Base-by-base conservation (phyloP, 1,284 basidiomycete genomes). In the Irpex sp. region DNA sequence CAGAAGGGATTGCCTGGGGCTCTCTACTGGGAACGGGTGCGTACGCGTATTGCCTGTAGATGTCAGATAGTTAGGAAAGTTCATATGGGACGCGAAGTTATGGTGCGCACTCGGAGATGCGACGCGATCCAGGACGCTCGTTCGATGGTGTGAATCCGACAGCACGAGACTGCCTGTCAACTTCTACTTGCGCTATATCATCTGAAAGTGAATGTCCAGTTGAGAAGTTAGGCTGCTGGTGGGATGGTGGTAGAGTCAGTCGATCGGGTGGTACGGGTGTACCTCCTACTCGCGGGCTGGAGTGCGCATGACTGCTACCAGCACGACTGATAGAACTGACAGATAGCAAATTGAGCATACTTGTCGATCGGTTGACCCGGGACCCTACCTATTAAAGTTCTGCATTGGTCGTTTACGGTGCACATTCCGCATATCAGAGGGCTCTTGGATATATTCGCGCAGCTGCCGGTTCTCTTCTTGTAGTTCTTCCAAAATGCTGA, bases 401-500 rank as follows among this genome's bases (percentile, higher is more conserved):
- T 55, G 67, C 76, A 85, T 83, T 59, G 76, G 78, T n/a, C 90
- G 83, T 69, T 92, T 92, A 54, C 86, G 83, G 66, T 89, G 88
- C 5, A 68, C 67, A 68, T 89, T 89, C 4, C 72, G 37, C 51
- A 69, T 66, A 8, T 75, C 68, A 2, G 79, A 77, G 1, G 81
- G 74, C 33, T 78, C 75, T 43, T 59, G 66, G 33, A 65, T 67
- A 60, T 72, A 71, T 46, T 74, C 67, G 21, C 77, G 81, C 39
- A 83, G 76, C 50, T 81, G 78, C 36, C 79, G 71, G 60, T 83
- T 84, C 67, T 89, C 84, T 47, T 70, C 72, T 54, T 72, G 78
- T 15, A 90, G 74, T n/a, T 77, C 74, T 26, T 86, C 81, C 49
- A 81, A 79, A 9, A 76, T 74, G 69, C 87, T 90, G 64, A 46